phyloP scores from a whole-genome alignment of 2,329 filamentous ascomycete species.

The Fusarium annulatum region DNA sequence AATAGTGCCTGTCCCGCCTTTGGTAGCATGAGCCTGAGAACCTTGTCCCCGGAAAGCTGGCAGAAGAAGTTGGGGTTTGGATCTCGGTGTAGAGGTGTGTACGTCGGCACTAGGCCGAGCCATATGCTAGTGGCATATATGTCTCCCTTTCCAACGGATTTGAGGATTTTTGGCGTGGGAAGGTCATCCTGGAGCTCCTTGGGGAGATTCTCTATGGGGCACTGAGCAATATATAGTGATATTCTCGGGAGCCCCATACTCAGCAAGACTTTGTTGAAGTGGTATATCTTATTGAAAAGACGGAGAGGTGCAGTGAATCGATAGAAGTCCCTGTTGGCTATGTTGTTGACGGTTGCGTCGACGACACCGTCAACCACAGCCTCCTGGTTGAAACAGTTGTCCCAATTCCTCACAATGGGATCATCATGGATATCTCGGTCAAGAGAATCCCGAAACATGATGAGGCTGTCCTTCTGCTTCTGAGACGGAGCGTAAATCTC shows the following conservation, averaged over 20 bases:
- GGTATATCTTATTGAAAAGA: constrained; percentile 69
- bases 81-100: constrained; percentile 90
- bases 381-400: constrained; percentile 36
- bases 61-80: constrained; percentile 95
- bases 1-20: constrained; percentile 73
- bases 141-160: constrained; percentile 76
- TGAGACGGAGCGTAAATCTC: constrained; percentile 49
- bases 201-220: constrained; percentile 76
- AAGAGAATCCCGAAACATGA: constrained; percentile 45
- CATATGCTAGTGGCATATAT: constrained; percentile 90
- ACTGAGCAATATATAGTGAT: constrained; percentile 88
- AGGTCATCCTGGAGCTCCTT: constrained; percentile 70
- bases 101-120: constrained; percentile 87
- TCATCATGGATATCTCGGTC: constrained; percentile 44
- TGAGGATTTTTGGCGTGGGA: constrained; percentile 73
- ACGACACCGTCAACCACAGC: not conserved
- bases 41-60: constrained; percentile 80
- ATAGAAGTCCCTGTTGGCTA: constrained; percentile 56
- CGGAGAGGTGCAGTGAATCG: constrained; percentile 70
- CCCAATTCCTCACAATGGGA: constrained; percentile 48
- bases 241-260: constrained; percentile 36
- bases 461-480: constrained; percentile 29
- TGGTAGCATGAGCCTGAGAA: constrained; percentile 77
- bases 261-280: constrained; percentile 55
- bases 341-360: not conserved